Percentiles rank a stretch among this genome's conserved stretches.
Evolutionary conservation across 371 early-diverging fungal species (phyloP).

Genomic region (Mucor lusitanicus): DNA sequence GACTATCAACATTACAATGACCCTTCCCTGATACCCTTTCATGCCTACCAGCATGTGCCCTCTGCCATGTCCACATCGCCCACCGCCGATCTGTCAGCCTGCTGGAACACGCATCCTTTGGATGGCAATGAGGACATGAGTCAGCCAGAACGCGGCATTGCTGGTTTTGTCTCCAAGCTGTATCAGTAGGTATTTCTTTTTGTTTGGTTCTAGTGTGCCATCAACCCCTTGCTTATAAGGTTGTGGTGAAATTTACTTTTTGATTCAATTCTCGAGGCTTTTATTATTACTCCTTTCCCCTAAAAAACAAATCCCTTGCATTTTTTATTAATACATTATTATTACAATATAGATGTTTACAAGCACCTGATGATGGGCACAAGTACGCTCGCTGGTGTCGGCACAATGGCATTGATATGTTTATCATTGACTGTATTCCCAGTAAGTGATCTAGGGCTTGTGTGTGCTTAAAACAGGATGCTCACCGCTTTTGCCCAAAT

Average conservation of each 20-base stretch:
- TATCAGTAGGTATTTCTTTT: constrained; percentile 29
- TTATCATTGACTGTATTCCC: constrained; percentile 43
- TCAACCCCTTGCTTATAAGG: background rate
- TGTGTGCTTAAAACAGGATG: too few species aligned
- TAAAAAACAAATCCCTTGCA: constrained; percentile 7
- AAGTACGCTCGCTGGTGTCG: constrained; percentile 44
- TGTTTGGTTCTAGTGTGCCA: background rate
- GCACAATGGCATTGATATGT: constrained; percentile 43
- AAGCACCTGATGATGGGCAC: constrained; percentile 36
- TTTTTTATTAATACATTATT: background rate
- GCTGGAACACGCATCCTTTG: background rate
- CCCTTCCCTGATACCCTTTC: background rate
- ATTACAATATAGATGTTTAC: constrained; percentile 27
- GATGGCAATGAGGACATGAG: background rate
- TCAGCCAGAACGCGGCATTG: constrained; percentile 32
- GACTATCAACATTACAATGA: background rate
- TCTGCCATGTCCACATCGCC: background rate
- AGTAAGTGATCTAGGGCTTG: constrained; percentile 14
- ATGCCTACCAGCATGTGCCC: background rate
- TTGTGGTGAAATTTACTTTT: too few species aligned
- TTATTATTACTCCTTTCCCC: background rate
- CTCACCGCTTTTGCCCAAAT: background rate
- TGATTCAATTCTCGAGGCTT: constrained; percentile 1
- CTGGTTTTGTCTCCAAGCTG: constrained; percentile 44
- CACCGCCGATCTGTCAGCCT: background rate